phyloP scores from a whole-genome alignment of 75 land plant genomes.

The Cryptomeria japonica region DNA sequence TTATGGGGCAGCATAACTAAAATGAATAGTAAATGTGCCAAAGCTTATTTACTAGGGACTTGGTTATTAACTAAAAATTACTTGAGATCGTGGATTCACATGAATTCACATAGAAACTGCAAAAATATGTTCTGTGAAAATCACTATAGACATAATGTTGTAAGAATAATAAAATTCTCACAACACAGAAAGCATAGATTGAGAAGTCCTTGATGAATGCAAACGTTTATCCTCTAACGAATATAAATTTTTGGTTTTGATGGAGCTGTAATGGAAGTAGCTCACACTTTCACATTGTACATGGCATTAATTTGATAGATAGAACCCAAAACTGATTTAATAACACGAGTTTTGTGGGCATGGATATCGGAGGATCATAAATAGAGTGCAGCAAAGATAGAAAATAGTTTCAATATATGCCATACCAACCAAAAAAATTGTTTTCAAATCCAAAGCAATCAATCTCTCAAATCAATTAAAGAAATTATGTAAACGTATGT shows the following conservation, averaged over 20 bases:
- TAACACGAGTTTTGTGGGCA: not conserved
- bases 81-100: not conserved
- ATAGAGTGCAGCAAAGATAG: not conserved
- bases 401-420: not conserved
- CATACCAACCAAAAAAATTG: not conserved
- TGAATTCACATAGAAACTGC: not conserved
- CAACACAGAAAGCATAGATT: not conserved
- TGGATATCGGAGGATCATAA: not conserved
- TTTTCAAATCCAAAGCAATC: not conserved
- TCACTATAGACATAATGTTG: not conserved
- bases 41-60: not conserved
- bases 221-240: not conserved
- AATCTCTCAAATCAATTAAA: not conserved
- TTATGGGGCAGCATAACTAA: not conserved
- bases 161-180: not conserved
- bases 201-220: not conserved
- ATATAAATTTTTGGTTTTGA: not conserved
- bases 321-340: not conserved
- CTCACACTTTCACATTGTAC: not conserved
- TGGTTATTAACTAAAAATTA: not conserved
- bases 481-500: not conserved
- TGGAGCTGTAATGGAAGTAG: not conserved
- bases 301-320: not conserved
- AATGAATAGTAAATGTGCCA: not conserved
- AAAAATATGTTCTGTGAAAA: not conserved